A percentile compares a stretch with the other conserved stretches of the same genome.
These are phyloP conservation scores for Phylloporus sp. DNA, from an alignment of 768 basidiomycete species.

Conservation along the genomic window DNA sequence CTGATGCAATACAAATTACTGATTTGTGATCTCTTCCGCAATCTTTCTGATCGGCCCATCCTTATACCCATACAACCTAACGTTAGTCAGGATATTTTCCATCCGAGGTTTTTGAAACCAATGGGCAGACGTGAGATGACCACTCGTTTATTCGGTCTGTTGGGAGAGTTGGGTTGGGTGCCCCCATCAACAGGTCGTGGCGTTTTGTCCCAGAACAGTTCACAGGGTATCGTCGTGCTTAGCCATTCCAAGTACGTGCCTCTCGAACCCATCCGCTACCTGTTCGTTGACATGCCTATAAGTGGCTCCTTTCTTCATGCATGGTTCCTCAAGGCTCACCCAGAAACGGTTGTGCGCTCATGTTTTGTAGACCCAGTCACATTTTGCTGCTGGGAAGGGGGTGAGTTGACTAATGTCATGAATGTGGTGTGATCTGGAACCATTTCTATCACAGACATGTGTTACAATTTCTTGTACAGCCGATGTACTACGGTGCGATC, in stretches of 20 bases:
- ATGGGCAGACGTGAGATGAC: constrained; percentile 61
- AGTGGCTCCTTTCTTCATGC: constrained; percentile 83
- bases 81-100: constrained; percentile 82
- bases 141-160: constrained; percentile 49
- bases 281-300: constrained; percentile 4
- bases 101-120: constrained; percentile 67
- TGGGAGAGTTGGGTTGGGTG: constrained; percentile 66
- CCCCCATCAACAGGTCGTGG: constrained; percentile 21
- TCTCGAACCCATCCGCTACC: neutral
- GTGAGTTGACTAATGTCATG: constrained; percentile 36
- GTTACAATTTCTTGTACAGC: constrained; percentile 86
- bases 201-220: constrained; percentile 4
- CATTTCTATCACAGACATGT: constrained; percentile 57
- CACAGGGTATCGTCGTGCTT: constrained; percentile 65
- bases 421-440: neutral
- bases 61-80: constrained; percentile 80
- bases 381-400: constrained; percentile 94
- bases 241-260: constrained; percentile 82
- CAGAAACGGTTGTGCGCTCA: constrained; percentile 64
- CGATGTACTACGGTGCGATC: constrained; percentile 53
- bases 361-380: constrained; percentile 91
- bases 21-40: constrained; percentile 52
- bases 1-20: constrained; percentile 65
- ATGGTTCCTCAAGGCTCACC: constrained; percentile 82
- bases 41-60: constrained; percentile 65